Evolutionary conservation across 352 stramenopile genomes (phyloP), one percentile per base, ranked within the genome.

Genomic region (Plasmopara muralis): DNA sequence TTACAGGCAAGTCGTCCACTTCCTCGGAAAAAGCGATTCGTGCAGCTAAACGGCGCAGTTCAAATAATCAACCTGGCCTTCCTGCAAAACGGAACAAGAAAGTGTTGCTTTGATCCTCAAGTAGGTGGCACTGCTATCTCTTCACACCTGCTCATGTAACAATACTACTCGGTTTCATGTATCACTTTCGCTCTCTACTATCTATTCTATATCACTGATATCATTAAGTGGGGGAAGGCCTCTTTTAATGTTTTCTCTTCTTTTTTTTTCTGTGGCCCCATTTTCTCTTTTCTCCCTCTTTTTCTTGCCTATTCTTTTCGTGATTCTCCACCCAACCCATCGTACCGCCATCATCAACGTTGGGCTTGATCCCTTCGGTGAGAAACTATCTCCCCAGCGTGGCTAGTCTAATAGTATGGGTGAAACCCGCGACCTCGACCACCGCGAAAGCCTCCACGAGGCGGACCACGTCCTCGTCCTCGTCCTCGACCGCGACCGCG

Each of bases 341-440:
- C 40, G 18, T 35, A 18, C 20, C 25, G 25, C 12, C 13, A 18
- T 25, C n/a, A 41, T 16, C 13, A 4, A 41, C 37, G 4, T 41
- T 6, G 14, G 13, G 6, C 38, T 43, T 43, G n/a, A 43, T 43
- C 20, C 20, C 20, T 25, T 25, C 20, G 20, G 3, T 25, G 20
- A 25, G 20, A 25, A 25, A 25, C 20, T 25, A 25, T 25, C 20
- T 37, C 12, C 7, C 39, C 35, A 38, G 15, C 18, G 41, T 44
- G 5, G n/a, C 15, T 44, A 33, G 43, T 52, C 53, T 70, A 86
- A 58, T 64, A 86, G 66, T 87, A 89, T 28, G 79, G 79, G 53
- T 89, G 79, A 62, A 83, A 89, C 13, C 72, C 82, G 31, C 83
- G 74, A 33, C 78, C 81, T 15, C 80, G 57, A n/a, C 83, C 79